These are phyloP conservation scores for Fusarium algeriense DNA, from an alignment of 2,329 filamentous ascomycete genomes.

Conservation along the genomic window DNA sequence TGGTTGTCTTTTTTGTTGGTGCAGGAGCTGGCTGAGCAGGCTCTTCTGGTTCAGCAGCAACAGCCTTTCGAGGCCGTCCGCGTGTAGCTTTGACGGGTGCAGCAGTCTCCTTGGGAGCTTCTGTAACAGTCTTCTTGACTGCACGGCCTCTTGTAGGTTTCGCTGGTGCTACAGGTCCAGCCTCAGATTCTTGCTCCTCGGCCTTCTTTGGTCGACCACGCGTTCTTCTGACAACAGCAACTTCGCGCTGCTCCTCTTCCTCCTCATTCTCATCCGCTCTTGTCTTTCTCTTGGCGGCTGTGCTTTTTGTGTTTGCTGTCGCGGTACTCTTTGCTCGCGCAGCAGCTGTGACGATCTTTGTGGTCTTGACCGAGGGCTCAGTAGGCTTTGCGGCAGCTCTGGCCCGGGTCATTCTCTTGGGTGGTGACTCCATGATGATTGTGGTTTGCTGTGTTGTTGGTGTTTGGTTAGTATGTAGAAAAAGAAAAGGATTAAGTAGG, in stretches of 20 bases:
- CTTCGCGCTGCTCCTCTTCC: conserved; percentile 55
- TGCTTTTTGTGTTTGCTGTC: conserved; percentile 51
- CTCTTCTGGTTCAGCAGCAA: conserved; percentile 40
- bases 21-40: conserved; percentile 47
- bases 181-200: conserved; percentile 42
- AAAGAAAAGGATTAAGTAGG: conserved; percentile 30
- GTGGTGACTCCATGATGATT: conserved; percentile 67
- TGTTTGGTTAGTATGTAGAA: conserved; percentile 44
- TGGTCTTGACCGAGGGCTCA: conserved; percentile 55
- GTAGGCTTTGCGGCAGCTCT: conserved; percentile 59
- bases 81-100: conserved; percentile 54
- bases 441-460: conserved; percentile 27
- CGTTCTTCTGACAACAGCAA: conserved; percentile 54
- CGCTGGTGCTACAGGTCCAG: conserved; percentile 36
- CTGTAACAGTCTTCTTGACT: conserved; percentile 46
- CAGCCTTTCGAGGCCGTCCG: conserved; percentile 59
- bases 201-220: conserved; percentile 60
- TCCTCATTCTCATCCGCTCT: conserved; percentile 66
- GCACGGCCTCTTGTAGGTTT: conserved; percentile 49
- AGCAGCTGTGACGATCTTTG: conserved; percentile 62
- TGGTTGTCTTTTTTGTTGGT: conserved; percentile 51
- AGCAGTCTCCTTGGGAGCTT: conserved; percentile 41
- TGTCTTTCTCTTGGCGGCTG: conserved; percentile 62
- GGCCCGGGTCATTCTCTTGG: conserved; percentile 69
- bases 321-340: conserved; percentile 60